Evolutionary conservation across 345 rosid species (phyloP), one percentile per base, ranked within the genome.

Genomic region (Lumnitzera racemosa): DNA sequence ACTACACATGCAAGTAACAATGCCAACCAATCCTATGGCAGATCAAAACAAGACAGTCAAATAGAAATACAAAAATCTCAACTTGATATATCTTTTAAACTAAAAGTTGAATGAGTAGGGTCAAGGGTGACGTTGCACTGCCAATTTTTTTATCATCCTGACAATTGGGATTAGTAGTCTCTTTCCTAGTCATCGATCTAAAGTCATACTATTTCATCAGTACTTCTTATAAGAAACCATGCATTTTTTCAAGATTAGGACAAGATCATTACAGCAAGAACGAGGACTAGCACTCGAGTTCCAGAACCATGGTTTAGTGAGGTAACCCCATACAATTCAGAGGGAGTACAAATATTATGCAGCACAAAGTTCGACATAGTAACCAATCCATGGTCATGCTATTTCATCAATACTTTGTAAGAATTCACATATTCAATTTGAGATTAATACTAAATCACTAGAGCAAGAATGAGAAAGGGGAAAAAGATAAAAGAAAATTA

Each of bases 291-390:
- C 56, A 62, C 73, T 87, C 97, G 96, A 65, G 96, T 89, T 73
- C 96, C 96, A 73, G 94, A 84, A 65, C 98, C 98, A 61, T 89
- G 94, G 72, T 85, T 96, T 6, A 89, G 53, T 13, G 81, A 70
- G 41, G 76, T 66, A 56, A 67, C 69, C 55, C 75, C 86, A 74
- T 77, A 78, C 48, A 89, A 74, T 11, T 78, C 82, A 49, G 80
- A 76, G 3, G 91, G 80, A 61, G 86, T 84, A 63, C 68, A 74
- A 66, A 85, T 85, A 69, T 80, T 77, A 74, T 92, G 94, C 78
- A 83, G 56, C 61, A 87, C 80, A 60, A 89, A 87, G 59, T 92
- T 96, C 46, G 94, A 76, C 51, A 92, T n/a, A n/a, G n/a, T n/a
- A n/a, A n/a, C n/a, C n/a, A n/a, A n/a, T n/a, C n/a, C n/a, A n/a